Evolutionary conservation across 306 rosid genomes (phyloP).

Genomic region (Biancaea sappan): DNA sequence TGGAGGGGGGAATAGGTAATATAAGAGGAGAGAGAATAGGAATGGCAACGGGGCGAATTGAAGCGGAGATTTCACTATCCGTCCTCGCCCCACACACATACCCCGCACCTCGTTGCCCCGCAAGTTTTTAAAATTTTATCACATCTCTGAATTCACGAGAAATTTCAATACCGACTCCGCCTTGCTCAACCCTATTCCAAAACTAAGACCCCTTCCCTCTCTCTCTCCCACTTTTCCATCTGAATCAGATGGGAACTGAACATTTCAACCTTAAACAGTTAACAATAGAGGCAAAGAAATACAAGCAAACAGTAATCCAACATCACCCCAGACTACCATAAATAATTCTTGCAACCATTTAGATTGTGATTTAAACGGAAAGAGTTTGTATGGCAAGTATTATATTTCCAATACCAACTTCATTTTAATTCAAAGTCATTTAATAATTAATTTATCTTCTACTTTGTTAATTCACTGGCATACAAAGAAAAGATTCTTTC

Average conservation of each 20-base stretch:
- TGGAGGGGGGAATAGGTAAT: too few species aligned
- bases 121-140: too few species aligned
- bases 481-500: background rate
- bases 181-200: too few species aligned
- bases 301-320: background rate
- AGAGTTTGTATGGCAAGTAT: background rate
- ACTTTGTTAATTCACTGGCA: background rate
- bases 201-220: too few species aligned
- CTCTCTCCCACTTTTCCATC: background rate
- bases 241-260: too few species aligned
- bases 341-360: background rate
- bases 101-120: too few species aligned
- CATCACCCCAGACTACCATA: background rate
- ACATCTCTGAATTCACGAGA: too few species aligned
- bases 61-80: too few species aligned
- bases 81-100: too few species aligned
- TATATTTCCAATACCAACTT: background rate
- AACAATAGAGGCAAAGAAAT: background rate
- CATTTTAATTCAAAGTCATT: background rate
- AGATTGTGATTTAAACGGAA: background rate
- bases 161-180: too few species aligned
- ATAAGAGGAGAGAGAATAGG: too few species aligned
- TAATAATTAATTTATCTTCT: background rate
- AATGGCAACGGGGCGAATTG: too few species aligned
- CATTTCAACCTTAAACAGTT: background rate